A percentile compares a stretch with the other conserved stretches of the same genome.
phyloP scores from a whole-genome alignment of 345 rosid genomes.

The Pistacia atlantica region DNA sequence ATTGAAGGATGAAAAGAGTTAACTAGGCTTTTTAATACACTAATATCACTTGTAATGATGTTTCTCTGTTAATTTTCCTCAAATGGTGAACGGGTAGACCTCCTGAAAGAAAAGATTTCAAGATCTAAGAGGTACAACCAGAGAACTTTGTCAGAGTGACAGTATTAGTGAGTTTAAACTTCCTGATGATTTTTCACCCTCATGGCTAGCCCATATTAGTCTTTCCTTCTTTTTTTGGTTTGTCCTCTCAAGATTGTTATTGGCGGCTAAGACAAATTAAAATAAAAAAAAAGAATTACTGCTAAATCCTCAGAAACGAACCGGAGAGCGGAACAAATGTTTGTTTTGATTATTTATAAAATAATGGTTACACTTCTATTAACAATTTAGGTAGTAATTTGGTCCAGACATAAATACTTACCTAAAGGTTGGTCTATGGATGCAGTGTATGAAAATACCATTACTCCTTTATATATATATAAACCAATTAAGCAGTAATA shows the following conservation, averaged over 20 bases:
- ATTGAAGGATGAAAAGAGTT: background rate
- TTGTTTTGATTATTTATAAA: background rate
- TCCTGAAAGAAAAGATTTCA: background rate
- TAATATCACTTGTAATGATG: background rate
- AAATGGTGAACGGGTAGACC: background rate
- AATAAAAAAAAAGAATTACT: background rate
- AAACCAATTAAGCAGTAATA: too few species aligned
- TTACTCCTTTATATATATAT: too few species aligned
- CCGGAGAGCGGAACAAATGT: background rate
- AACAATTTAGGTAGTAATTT: background rate
- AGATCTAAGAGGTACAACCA: background rate
- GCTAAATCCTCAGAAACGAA: background rate
- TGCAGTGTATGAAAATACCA: background rate
- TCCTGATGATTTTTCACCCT: background rate
- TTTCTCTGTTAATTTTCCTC: background rate
- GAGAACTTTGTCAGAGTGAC: background rate
- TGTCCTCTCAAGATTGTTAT: background rate
- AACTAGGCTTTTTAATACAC: background rate
- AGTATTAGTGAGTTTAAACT: background rate
- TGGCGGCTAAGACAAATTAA: background rate
- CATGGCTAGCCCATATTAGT: background rate
- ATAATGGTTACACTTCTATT: background rate
- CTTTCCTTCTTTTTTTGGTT: background rate
- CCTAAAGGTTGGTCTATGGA: background rate
- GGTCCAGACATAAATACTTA: background rate